Evolutionary conservation across 306 rosid species (phyloP).

Genomic region (Medicago ruthenica): DNA sequence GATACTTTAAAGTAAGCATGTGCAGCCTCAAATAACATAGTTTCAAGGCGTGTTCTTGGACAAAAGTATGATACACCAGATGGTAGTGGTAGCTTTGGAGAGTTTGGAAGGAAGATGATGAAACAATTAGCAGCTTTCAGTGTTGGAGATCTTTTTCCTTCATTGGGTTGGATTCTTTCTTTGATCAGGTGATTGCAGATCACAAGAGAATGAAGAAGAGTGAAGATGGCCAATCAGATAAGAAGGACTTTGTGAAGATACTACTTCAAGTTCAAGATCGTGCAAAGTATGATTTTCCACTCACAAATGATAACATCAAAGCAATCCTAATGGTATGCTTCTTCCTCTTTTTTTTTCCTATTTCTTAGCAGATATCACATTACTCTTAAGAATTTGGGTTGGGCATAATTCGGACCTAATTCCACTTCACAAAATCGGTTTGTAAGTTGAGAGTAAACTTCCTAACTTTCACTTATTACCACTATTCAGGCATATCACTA

Average conservation of each 20-base stretch:
- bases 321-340: too few relatives aligned
- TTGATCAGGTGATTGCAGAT: slow-evolving; percentile 39
- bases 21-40: background rate
- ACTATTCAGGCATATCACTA: too few relatives aligned
- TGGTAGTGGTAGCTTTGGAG: slow-evolving; percentile 15
- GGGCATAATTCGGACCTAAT: background rate
- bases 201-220: background rate
- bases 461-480: too few relatives aligned
- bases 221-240: background rate
- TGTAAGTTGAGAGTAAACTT: too few relatives aligned
- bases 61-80: slow-evolving; percentile 28
- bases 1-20: slow-evolving; percentile 5
- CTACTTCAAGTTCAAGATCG: slow-evolving; percentile 32
- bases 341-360: too few relatives aligned
- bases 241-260: slow-evolving; percentile 40
- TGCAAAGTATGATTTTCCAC: slow-evolving; percentile 28
- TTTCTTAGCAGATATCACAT: too few relatives aligned
- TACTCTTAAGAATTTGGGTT: too few relatives aligned
- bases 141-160: slow-evolving; percentile 42
- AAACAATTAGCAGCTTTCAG: background rate
- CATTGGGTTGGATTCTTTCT: slow-evolving; percentile 42
- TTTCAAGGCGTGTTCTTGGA: too few relatives aligned
- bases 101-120: slow-evolving; percentile 24
- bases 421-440: background rate
- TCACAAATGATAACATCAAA: background rate